Evolutionary conservation across 2,329 filamentous ascomycete genomes (phyloP).

Genomic region (Cladosporium sp.): DNA sequence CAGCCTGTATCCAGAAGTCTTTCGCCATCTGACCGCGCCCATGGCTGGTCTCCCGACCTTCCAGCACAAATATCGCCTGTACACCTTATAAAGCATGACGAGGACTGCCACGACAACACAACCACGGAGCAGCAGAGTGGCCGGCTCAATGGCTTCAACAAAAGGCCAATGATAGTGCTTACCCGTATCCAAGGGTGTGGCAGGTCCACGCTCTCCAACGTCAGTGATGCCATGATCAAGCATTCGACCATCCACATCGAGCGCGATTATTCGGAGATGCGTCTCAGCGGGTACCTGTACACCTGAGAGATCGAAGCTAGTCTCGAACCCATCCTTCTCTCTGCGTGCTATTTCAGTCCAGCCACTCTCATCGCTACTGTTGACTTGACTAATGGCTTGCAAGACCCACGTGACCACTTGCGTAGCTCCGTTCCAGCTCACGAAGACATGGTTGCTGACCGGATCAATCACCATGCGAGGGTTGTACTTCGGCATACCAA

Average conservation of each 20-base stretch:
- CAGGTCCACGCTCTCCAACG: not conserved
- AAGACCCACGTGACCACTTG: slow-evolving; percentile 27
- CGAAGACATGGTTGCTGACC: slow-evolving; percentile 18
- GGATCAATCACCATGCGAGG: slow-evolving; percentile 20
- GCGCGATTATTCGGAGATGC: slow-evolving; percentile 33
- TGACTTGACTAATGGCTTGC: slow-evolving; percentile 20
- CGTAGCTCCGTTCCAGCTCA: slow-evolving; percentile 35
- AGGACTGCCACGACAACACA: not conserved
- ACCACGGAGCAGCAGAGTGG: not conserved
- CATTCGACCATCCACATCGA: slow-evolving; percentile 26
- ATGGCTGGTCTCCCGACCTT: slow-evolving; percentile 22
- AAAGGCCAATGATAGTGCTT: not conserved
- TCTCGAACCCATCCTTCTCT: slow-evolving; percentile 27
- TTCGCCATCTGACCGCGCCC: slow-evolving; percentile 29
- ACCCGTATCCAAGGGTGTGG: not conserved
- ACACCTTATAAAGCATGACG: slow-evolving; percentile 30
- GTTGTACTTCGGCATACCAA: slow-evolving; percentile 24
- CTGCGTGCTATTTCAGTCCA: slow-evolving; percentile 25
- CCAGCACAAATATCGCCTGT: slow-evolving; percentile 30
- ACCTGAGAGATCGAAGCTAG: slow-evolving; percentile 11
- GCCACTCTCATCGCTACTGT: not conserved
- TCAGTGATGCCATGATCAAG: slow-evolving; percentile 28
- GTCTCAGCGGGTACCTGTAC: not conserved
- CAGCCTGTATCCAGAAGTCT: slow-evolving; percentile 25
- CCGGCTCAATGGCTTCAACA: not conserved